Evolutionary conservation across 345 rosid genomes (phyloP).

Genomic region (Gynandropsis gynandra): DNA sequence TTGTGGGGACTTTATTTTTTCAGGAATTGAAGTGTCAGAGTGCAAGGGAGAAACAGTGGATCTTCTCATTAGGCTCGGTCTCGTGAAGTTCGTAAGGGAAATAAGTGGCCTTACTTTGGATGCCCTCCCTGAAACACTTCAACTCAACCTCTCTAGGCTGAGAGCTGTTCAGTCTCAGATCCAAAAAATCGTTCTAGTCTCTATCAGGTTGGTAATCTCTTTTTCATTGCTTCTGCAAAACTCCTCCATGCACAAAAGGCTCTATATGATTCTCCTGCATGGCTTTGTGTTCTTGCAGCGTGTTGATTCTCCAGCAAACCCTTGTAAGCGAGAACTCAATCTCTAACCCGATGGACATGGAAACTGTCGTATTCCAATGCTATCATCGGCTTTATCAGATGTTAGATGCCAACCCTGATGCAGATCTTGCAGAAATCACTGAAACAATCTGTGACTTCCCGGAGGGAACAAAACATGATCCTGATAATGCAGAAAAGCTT

Average conservation of each 20-base stretch:
- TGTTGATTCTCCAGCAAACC: slow-evolving; percentile 74
- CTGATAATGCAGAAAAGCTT: slow-evolving; percentile 39
- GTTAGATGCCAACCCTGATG: slow-evolving; percentile 35
- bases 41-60: slow-evolving; percentile 70
- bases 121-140: slow-evolving; percentile 65
- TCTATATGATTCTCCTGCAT: background rate
- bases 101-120: slow-evolving; percentile 58
- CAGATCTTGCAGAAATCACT: slow-evolving; percentile 30
- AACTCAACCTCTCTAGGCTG: slow-evolving; percentile 61
- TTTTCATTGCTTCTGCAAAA: background rate
- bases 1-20: slow-evolving; percentile 15
- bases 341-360: slow-evolving; percentile 43
- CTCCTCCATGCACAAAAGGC: background rate
- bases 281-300: slow-evolving; percentile 34
- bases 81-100: slow-evolving; percentile 57
- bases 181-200: slow-evolving; percentile 67
- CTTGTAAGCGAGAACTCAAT: slow-evolving; percentile 46
- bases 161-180: slow-evolving; percentile 73
- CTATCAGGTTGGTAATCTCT: slow-evolving; percentile 49
- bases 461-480: background rate
- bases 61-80: slow-evolving; percentile 60
- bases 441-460: slow-evolving; percentile 26
- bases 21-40: slow-evolving; percentile 47
- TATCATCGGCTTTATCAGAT: slow-evolving; percentile 38
- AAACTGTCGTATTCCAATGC: slow-evolving; percentile 35